Evolutionary conservation across 2,329 filamentous ascomycete species (phyloP), one percentile per base, ranked within the genome.

Genomic region (Fusarium incarnatum): DNA sequence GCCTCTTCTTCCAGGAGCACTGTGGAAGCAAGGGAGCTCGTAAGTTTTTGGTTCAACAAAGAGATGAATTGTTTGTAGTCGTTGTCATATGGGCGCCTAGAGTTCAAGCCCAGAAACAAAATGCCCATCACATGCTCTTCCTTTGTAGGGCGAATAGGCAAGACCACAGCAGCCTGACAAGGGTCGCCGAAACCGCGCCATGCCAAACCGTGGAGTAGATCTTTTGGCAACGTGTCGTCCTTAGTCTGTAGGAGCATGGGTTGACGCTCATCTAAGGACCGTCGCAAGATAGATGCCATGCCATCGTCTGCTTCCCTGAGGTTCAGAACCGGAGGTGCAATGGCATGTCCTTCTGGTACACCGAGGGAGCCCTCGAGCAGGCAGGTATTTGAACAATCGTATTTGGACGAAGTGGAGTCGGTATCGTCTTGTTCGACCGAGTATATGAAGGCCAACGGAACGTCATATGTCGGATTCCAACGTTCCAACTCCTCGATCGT

Each of bases 1-100:
- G 91, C 88, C 76, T 93, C 91, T 75, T 92, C 90, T 76, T 92
- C 89, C 47, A 93, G 87, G 2, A 93, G 80, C 0, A 92, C 88
- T 0, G 92, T 90, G 0, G 90, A 92, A 9, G 91, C 91, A 52
- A 93, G 81, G 0, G 89, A 91, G 3, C 89, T 92, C 1, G 88
- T 89, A 9, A 93, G 80, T 75, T 83, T 92, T 65, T 86, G 83
- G 42, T 78, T 82, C 34, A 87, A 75, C 7, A 86, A 77, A 16
- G 83, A 87, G 20, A 93, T 84, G 71, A 91, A 93, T 11, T 91
- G 84, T 44, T 85, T 86, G 73, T 93, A 94, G 67, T 92, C 90
- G 63, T 91, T 89, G 73, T 94, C 91, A 67, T 92, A 93, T 0
- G 91, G 91, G 44, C 90, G 83, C 45, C 91, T 83, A 8, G 91